Conservation (phyloP, 495 filamentous ascomycete genomes). For the Hyaloscypha variabilis region DNA sequence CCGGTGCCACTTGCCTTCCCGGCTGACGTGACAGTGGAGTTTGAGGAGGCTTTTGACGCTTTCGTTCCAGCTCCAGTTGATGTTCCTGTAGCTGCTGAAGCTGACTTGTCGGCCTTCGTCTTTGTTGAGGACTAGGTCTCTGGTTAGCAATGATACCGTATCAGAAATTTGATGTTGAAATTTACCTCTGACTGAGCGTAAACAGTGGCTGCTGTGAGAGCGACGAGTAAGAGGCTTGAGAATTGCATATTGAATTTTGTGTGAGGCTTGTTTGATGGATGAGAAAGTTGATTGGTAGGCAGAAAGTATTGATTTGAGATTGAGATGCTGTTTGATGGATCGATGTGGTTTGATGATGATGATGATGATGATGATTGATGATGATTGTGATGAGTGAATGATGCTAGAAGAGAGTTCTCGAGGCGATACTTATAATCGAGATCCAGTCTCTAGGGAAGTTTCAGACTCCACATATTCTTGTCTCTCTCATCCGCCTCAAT, state of each 20-base stretch:
- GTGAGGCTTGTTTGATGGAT: neutral
- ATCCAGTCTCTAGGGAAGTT: slow-evolving; percentile 1
- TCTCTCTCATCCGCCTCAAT: neutral
- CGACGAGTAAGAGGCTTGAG: slow-evolving; percentile 24
- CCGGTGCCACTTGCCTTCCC: neutral
- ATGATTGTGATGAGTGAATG: slow-evolving; percentile 6
- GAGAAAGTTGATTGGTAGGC: neutral
- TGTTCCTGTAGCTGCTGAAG: neutral
- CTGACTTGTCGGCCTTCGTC: slow-evolving; percentile 13
- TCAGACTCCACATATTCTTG: slow-evolving; percentile 5
- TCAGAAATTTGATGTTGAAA: neutral
- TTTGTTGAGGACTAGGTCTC: slow-evolving; percentile 5
- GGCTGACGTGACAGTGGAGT: no score
- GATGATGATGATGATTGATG: slow-evolving; percentile 20
- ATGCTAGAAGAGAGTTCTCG: slow-evolving; percentile 5
- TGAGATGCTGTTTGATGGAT: slow-evolving; percentile 14
- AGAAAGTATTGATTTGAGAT: neutral
- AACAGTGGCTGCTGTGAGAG: slow-evolving; percentile 24
- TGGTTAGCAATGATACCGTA: neutral
- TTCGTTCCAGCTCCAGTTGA: neutral
- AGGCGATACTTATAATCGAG: slow-evolving; percentile 28
- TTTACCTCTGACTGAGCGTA: slow-evolving; percentile 18
- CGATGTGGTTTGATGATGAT: slow-evolving; percentile 1
- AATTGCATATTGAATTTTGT: slow-evolving; percentile 27
- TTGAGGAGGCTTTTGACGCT: no score